phyloP scores from a whole-genome alignment of 2,329 filamentous ascomycete species.

The Leptodontidium sp. region DNA sequence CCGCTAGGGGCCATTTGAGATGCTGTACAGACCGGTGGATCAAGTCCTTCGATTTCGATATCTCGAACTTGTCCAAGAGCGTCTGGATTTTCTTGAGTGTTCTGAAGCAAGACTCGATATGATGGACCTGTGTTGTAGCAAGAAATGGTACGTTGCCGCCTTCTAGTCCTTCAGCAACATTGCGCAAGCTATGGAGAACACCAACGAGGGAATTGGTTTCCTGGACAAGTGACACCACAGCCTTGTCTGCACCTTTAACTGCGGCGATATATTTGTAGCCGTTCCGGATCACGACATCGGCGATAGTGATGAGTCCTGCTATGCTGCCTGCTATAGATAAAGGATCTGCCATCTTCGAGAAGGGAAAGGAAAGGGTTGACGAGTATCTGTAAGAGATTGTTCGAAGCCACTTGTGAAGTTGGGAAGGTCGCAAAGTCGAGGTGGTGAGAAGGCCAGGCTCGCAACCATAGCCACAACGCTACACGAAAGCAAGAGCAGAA shows the following conservation, averaged over 20 bases:
- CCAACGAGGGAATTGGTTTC: background rate
- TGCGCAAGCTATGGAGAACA: background rate
- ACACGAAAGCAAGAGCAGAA: background rate
- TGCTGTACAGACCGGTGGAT: background rate
- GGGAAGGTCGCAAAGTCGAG: too few relatives aligned
- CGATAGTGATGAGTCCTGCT: background rate
- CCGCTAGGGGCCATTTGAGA: background rate
- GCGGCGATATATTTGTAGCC: background rate
- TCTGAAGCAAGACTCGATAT: background rate
- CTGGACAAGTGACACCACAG: background rate
- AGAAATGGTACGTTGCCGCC: background rate
- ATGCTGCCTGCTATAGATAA: background rate
- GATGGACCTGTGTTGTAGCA: background rate
- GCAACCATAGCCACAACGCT: background rate
- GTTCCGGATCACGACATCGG: background rate
- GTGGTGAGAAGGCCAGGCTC: background rate
- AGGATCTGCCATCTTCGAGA: background rate
- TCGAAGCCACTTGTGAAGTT: too few relatives aligned
- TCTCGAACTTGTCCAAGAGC: background rate
- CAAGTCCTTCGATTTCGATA: background rate
- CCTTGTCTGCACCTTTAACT: background rate
- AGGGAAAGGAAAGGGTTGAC: background rate
- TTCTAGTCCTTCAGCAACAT: background rate
- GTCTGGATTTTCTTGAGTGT: background rate
- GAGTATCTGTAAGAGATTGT: too few relatives aligned